Percentiles rank a stretch among this genome's conserved stretches.
These are phyloP conservation scores for Aspergillus persii DNA, from an alignment of 2,329 filamentous ascomycete species.

Conservation along the genomic window DNA sequence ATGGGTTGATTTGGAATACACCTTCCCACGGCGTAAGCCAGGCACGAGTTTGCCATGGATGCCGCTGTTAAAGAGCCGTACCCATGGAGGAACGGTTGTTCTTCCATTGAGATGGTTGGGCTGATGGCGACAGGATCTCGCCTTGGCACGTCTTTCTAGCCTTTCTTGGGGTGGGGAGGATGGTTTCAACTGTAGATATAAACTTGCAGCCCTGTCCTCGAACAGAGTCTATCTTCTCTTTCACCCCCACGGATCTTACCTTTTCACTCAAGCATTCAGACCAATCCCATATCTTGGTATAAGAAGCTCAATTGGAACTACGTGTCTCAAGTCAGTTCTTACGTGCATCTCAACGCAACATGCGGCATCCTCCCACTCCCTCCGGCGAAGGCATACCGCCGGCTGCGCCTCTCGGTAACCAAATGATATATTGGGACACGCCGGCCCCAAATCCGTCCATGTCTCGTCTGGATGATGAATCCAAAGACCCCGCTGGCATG, in stretches of 20 bases:
- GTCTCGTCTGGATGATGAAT: conserved; percentile 5
- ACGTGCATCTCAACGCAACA: not conserved
- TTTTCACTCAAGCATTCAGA: not conserved
- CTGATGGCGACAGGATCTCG: conserved; percentile 10
- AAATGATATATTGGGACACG: conserved; percentile 13
- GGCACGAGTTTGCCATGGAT: conserved; percentile 8
- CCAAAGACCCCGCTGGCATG: conserved; percentile 18
- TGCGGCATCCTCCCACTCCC: conserved; percentile 9
- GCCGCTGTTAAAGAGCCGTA: not conserved
- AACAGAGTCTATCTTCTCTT: not conserved
- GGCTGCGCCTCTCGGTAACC: conserved; percentile 1
- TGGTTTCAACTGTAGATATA: conserved; percentile 2
- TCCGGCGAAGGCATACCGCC: conserved; percentile 8
- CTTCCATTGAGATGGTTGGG: conserved; percentile 1
- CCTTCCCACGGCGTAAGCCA: conserved; percentile 3
- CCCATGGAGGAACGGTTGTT: not conserved
- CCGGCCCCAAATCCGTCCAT: conserved; percentile 4
- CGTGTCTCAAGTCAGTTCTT: not conserved
- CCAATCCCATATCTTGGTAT: conserved; percentile 2
- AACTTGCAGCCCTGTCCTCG: not conserved
- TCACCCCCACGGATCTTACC: too few relatives aligned
- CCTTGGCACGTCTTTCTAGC: conserved; percentile 11
- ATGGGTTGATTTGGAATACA: conserved; percentile 1
- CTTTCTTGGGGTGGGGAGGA: conserved; percentile 7
- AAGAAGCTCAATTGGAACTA: not conserved